phyloP scores from a whole-genome alignment of 2,329 filamentous ascomycete genomes.

The Microdochium nivale region DNA sequence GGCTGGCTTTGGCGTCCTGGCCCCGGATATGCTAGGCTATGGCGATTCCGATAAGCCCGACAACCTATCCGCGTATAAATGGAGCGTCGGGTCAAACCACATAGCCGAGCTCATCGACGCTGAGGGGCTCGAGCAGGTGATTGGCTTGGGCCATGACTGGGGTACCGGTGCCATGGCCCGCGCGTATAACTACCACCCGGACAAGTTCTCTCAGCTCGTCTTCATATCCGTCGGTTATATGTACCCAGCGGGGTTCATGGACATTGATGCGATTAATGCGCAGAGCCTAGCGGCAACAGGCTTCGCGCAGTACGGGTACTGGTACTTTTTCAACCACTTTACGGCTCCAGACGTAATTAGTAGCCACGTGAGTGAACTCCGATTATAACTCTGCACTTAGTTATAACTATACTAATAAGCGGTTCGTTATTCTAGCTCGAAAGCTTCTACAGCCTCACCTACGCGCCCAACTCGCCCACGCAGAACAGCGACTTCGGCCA shows the following conservation, averaged over 20 bases:
- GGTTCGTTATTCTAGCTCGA: neutral
- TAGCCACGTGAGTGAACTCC: neutral
- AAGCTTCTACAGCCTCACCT: neutral
- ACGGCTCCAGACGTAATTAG: neutral
- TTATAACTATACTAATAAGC: too few species aligned
- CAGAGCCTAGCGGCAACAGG: neutral
- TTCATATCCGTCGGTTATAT: neutral
- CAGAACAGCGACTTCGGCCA: neutral
- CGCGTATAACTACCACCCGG: neutral
- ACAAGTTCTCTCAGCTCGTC: neutral
- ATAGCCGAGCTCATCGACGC: slow-evolving; percentile 22
- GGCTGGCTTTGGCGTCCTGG: slow-evolving; percentile 31
- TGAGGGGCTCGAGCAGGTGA: slow-evolving; percentile 7
- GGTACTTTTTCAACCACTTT: neutral
- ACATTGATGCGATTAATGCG: neutral
- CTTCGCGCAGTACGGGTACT: neutral
- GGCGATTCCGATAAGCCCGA: slow-evolving; percentile 19
- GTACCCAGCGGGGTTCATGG: neutral
- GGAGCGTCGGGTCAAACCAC: slow-evolving; percentile 21
- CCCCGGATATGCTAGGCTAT: slow-evolving; percentile 30
- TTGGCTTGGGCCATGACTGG: slow-evolving; percentile 24
- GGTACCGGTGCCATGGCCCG: neutral
- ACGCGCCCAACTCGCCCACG: neutral
- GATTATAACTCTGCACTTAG: neutral
- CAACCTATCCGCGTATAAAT: slow-evolving; percentile 15